Percentiles rank a stretch among this genome's conserved stretches.
These are phyloP conservation scores for Penicillium brasilianum DNA, from an alignment of 2,329 filamentous ascomycete species.

Conservation along the genomic window DNA sequence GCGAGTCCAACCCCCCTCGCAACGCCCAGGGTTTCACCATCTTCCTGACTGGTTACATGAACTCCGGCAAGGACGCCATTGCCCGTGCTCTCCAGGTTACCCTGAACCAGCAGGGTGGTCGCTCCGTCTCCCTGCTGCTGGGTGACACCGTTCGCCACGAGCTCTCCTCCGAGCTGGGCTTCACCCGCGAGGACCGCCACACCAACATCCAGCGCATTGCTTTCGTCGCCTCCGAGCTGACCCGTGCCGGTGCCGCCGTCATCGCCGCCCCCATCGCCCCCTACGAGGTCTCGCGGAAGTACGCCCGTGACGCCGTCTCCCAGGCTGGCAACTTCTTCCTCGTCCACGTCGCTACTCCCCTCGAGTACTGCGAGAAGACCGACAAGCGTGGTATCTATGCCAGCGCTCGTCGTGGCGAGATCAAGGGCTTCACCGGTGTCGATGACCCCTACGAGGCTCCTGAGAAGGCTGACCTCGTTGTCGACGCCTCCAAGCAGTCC, in stretches of 20 bases:
- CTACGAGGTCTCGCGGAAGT: slow-evolving; percentile 76
- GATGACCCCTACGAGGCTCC: slow-evolving; percentile 96
- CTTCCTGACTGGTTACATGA: slow-evolving; percentile 96
- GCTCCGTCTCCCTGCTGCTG: slow-evolving; percentile 89
- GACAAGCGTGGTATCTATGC: slow-evolving; percentile 91
- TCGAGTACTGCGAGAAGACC: slow-evolving; percentile 93
- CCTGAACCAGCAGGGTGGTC: slow-evolving; percentile 95
- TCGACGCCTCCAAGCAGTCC: slow-evolving; percentile 83
- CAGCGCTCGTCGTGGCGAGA: slow-evolving; percentile 82
- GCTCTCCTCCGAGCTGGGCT: slow-evolving; percentile 92
- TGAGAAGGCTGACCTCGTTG: slow-evolving; percentile 77
- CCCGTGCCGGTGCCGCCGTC: slow-evolving; percentile 88
- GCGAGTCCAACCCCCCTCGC: slow-evolving; percentile 93
- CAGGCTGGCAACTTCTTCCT: slow-evolving; percentile 95
- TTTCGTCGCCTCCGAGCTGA: slow-evolving; percentile 94
- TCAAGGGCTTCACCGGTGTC: slow-evolving; percentile 97
- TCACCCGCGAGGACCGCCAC: slow-evolving; percentile 89
- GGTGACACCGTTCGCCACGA: slow-evolving; percentile 94
- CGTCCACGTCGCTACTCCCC: slow-evolving; percentile 88
- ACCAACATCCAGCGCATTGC: slow-evolving; percentile 95
- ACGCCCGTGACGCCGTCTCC: slow-evolving; percentile 77
- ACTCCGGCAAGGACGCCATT: slow-evolving; percentile 96
- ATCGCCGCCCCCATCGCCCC: slow-evolving; percentile 97
- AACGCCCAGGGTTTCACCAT: slow-evolving; percentile 95
- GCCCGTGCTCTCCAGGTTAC: slow-evolving; percentile 95